Evolutionary conservation across 2,329 filamentous ascomycete species (phyloP), one percentile per base, ranked within the genome.

Genomic region (Hypoxylon sp.): DNA sequence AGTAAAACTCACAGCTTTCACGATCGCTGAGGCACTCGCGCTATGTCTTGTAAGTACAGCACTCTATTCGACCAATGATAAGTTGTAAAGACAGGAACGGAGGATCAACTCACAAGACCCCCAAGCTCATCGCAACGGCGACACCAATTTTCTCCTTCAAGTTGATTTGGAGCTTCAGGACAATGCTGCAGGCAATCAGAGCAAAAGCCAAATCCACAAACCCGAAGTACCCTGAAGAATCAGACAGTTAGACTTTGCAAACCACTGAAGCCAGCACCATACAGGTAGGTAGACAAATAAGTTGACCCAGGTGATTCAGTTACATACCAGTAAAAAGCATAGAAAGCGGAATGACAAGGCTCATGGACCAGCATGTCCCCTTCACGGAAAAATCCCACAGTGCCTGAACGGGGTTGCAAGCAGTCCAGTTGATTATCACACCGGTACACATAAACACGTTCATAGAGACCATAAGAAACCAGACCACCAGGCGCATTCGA

Each of bases 61-160:
- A 12, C 26, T n/a, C 7, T 4, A 26, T 7, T 11, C 7, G n/a
- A 3, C 5, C 9, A 9, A 21, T n/a, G 7, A 15, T 16, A 15
- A 4, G n/a, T 20, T n/a, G n/a, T 11, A n/a, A 30, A n/a, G n/a
- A n/a, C n/a, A n/a, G n/a, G n/a, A 7, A 30, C 3, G 1, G n/a
- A 7, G 7, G 30, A 11, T 35, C n/a, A n/a, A 52, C 41, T 46
- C 20, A 52, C 49, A 52, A 32, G 5, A 52, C 11, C 2, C 49
- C 49, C 42, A 42, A 42, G 9, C 49, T 37, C 49, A 52, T 52
- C 13, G 40, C 49, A n/a, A 46, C 13, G 12, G 35, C 49, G 2
- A 52, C 17, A 2, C 49, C 49, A 7, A 52, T 31, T 25, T 46
- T 51, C 16, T 51, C 48, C 30, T 38, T 51, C 9, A 36, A 7